Evolutionary conservation across 176 grass and related monocot genomes (phyloP).

Genomic region (Phoenix dactylifera): DNA sequence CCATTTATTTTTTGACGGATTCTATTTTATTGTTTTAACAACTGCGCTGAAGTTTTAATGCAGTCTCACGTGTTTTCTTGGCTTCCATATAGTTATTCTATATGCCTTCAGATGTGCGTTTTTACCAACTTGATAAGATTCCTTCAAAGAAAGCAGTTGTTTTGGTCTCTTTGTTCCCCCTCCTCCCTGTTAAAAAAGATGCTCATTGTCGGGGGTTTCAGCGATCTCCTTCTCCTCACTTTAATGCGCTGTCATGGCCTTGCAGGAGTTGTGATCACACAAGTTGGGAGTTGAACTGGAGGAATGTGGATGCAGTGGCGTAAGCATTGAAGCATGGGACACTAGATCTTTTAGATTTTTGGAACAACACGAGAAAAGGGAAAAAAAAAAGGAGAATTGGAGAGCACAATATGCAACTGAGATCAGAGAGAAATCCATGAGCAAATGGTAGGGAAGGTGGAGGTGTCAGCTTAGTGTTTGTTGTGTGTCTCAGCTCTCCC

Average conservation of each 20-base stretch:
- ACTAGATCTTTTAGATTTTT: constrained; percentile 35
- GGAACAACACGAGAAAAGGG: constrained; percentile 3
- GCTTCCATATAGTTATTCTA: constrained; percentile 6
- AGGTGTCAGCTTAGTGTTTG: constrained; percentile 15
- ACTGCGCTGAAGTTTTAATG: not conserved
- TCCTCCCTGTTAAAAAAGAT: constrained; percentile 33
- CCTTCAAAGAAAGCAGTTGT: constrained; percentile 29
- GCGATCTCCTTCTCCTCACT: constrained; percentile 5
- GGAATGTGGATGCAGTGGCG: constrained; percentile 42
- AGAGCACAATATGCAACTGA: not conserved
- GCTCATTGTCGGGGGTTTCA: constrained; percentile 37
- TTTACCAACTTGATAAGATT: constrained; percentile 21
- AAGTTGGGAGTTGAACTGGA: constrained; percentile 21
- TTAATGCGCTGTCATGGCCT: constrained; percentile 31
- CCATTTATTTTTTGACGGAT: not conserved
- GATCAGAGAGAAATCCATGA: constrained; percentile 15
- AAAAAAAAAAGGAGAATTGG: not conserved
- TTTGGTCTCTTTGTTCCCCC: constrained; percentile 42
- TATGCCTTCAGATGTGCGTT: constrained; percentile 5
- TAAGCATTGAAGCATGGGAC: constrained; percentile 16
- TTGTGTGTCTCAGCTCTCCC: not conserved
- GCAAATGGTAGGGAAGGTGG: constrained; percentile 1
- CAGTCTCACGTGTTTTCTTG: constrained; percentile 22
- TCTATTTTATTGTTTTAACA: constrained; percentile 11
- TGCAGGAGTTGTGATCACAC: constrained; percentile 32